Percentiles rank a stretch among this genome's conserved stretches.
These are phyloP conservation scores for Butyriboletus pseudospeciosus DNA, from an alignment of 1,284 basidiomycete genomes.

Conservation along the genomic window DNA sequence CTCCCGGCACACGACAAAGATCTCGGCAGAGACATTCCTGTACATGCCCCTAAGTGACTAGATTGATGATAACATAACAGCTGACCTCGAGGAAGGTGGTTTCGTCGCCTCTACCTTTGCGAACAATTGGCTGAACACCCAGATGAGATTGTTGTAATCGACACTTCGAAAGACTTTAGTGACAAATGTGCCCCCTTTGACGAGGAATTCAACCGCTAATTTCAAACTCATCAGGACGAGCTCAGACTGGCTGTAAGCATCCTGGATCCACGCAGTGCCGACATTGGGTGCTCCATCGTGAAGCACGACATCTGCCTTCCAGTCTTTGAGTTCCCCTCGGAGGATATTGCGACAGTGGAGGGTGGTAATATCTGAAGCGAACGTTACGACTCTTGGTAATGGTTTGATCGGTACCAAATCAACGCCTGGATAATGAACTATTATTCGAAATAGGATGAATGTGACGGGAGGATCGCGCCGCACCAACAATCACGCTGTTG, in stretches of 20 bases:
- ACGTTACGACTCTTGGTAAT: conserved; percentile 90
- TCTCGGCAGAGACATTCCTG: conserved; percentile 99
- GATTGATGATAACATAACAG: conserved; percentile 4
- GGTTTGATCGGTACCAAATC: conserved; percentile 97
- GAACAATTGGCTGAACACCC: conserved; percentile 99
- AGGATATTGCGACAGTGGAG: conserved; percentile 85
- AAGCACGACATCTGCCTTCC: conserved; percentile 99
- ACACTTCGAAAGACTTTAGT: conserved; percentile 99
- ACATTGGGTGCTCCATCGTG: conserved; percentile 99
- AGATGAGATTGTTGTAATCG: conserved; percentile 98
- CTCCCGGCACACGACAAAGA: conserved; percentile 97
- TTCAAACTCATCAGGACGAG: conserved; percentile 95
- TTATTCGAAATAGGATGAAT: conserved; percentile 9
- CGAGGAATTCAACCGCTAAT: conserved; percentile 93
- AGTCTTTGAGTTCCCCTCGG: conserved; percentile 89
- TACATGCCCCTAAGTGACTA: not conserved
- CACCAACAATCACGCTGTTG: conserved; percentile 92
- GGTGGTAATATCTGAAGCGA: conserved; percentile 95
- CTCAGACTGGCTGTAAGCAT: conserved; percentile 97
- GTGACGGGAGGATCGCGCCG: conserved; percentile 27
- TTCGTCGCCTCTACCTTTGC: conserved; percentile 97
- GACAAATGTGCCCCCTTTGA: conserved; percentile 92
- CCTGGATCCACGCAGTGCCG: conserved; percentile 99
- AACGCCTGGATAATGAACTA: conserved; percentile 58
- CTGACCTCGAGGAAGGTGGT: conserved; percentile 91